These are phyloP conservation scores for Aspergillus sp. DNA, from an alignment of 2,329 filamentous ascomycete species.

Conservation along the genomic window DNA sequence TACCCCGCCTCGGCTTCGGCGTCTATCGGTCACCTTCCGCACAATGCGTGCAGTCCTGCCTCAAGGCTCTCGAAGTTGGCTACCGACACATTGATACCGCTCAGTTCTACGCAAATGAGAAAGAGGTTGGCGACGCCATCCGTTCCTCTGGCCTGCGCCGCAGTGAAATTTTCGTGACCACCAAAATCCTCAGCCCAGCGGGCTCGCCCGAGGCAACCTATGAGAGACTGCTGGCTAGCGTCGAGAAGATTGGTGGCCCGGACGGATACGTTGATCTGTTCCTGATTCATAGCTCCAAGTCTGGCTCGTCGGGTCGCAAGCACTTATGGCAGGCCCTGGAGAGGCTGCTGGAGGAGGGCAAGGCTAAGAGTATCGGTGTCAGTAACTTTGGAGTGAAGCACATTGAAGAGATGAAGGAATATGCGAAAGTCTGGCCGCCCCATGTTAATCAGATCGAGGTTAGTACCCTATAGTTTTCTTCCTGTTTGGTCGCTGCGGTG, in stretches of 20 bases:
- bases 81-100: constrained; percentile 62
- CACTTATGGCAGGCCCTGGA: constrained; percentile 69
- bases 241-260: constrained; percentile 60
- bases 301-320: constrained; percentile 58
- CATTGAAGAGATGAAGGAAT: constrained; percentile 67
- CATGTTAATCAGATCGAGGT: constrained; percentile 74
- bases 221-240: constrained; percentile 60
- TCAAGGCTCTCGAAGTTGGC: constrained; percentile 56
- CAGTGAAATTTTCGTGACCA: constrained; percentile 67
- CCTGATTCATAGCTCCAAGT: constrained; percentile 66
- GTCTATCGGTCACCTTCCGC: constrained; percentile 64
- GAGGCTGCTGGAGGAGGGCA: constrained; percentile 60
- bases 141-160: constrained; percentile 55
- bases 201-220: constrained; percentile 62
- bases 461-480: constrained; percentile 27
- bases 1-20: constrained; percentile 71
- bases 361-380: constrained; percentile 67
- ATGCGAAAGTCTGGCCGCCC: constrained; percentile 69
- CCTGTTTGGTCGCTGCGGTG: neutral
- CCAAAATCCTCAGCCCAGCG: constrained; percentile 64
- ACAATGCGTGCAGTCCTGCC: constrained; percentile 60
- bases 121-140: constrained; percentile 66
- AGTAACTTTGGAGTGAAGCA: constrained; percentile 71
- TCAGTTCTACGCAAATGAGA: constrained; percentile 70
- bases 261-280: constrained; percentile 71